A percentile compares a stretch with the other conserved stretches of the same genome.
phyloP scores from a whole-genome alignment of 805 yeast species.

The Cyberlindnera euphorbiae region DNA sequence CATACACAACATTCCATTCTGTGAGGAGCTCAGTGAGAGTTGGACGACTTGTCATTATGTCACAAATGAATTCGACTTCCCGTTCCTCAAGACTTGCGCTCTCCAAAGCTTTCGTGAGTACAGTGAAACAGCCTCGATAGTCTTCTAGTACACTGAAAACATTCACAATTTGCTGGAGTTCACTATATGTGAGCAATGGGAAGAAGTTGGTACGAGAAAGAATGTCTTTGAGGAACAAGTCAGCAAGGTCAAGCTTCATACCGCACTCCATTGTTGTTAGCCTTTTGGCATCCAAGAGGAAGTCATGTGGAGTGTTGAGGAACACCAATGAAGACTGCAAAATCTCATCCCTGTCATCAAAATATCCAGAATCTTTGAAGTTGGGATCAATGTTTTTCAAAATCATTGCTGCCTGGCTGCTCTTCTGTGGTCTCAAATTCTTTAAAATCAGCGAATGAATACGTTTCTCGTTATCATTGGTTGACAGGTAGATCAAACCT shows the following conservation, averaged over 20 bases:
- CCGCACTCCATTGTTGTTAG: slow-evolving; percentile 24
- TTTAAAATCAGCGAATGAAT: slow-evolving; percentile 54
- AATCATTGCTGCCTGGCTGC: slow-evolving; percentile 52
- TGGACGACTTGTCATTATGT: slow-evolving; percentile 9
- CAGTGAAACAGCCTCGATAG: slow-evolving; percentile 24
- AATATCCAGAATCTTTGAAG: slow-evolving; percentile 14
- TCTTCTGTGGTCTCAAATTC: slow-evolving; percentile 50
- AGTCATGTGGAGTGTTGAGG: slow-evolving; percentile 28
- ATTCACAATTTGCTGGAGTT: slow-evolving; percentile 22
- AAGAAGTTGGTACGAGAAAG: slow-evolving; percentile 29
- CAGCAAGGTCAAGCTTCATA: slow-evolving; percentile 32
- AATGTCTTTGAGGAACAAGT: slow-evolving; percentile 25
- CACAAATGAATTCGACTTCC: slow-evolving; percentile 16
- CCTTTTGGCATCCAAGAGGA: slow-evolving; percentile 17
- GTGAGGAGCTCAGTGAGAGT: not conserved
- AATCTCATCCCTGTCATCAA: slow-evolving; percentile 27
- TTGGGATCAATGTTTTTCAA: slow-evolving; percentile 42
- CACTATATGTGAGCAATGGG: slow-evolving; percentile 34
- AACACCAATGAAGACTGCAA: slow-evolving; percentile 28
- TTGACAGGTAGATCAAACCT: slow-evolving; percentile 66
- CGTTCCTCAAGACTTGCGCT: slow-evolving; percentile 17
- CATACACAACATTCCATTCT: slow-evolving; percentile 1
- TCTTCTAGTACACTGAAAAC: slow-evolving; percentile 16
- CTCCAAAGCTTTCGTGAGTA: slow-evolving; percentile 16
- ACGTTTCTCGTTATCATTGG: slow-evolving; percentile 44